These are phyloP conservation scores for Discostella pseudostelligera DNA, from an alignment of 108 stramenopile species.

Conservation along the genomic window DNA sequence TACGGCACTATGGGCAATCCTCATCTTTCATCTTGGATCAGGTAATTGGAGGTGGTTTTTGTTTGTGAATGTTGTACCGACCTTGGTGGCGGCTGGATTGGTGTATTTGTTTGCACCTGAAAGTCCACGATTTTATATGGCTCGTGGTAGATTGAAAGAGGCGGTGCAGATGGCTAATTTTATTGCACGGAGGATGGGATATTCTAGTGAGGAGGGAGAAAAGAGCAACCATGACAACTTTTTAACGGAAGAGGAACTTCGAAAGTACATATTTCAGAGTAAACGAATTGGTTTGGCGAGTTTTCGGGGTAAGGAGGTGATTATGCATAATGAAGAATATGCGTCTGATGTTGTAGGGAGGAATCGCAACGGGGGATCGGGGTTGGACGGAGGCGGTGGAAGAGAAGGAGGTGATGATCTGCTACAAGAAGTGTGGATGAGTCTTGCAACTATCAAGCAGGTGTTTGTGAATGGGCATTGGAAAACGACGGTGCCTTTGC, in stretches of 20 bases:
- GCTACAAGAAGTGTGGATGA: constrained; percentile 17
- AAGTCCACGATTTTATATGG: constrained; percentile 37
- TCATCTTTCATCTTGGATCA: constrained; percentile 31
- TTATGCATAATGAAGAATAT: not conserved
- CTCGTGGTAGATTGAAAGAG: constrained; percentile 27
- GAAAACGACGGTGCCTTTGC: constrained; percentile 34
- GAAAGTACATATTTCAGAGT: constrained; percentile 20
- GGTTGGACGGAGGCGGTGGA: not conserved
- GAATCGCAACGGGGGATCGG: no score
- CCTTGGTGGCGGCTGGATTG: constrained; percentile 19
- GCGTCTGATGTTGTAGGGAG: not conserved
- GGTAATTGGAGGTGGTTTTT: constrained; percentile 43
- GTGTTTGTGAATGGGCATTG: constrained; percentile 35
- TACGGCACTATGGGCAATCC: constrained; percentile 33
- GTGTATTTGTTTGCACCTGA: constrained; percentile 32
- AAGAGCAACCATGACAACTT: not conserved
- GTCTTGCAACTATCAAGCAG: constrained; percentile 16
- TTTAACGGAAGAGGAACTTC: constrained; percentile 32
- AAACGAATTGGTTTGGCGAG: constrained; percentile 22
- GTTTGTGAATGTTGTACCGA: constrained; percentile 35
- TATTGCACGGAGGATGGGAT: constrained; percentile 26
- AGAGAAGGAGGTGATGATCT: not conserved
- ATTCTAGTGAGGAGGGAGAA: not conserved
- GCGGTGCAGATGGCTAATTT: constrained; percentile 27
- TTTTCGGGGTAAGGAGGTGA: constrained; percentile 16